Conservation (phyloP, 345 rosid genomes). For the Citrus hindsii region DNA sequence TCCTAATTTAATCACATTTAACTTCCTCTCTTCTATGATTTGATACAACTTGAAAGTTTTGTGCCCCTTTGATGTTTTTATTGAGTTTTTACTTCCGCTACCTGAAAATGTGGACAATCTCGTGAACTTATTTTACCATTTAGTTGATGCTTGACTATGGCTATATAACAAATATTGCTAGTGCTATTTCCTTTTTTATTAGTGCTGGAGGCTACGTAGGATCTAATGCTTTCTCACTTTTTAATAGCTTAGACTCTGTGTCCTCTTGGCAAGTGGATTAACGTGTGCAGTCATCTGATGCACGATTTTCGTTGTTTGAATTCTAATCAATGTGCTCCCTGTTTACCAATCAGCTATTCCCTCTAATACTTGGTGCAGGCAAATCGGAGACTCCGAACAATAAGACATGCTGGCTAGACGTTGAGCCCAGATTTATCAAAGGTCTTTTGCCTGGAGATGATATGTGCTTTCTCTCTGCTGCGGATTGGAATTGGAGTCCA, state of each 20-base stretch:
- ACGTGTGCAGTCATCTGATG: background rate
- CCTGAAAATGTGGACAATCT: background rate
- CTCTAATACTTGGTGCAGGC: background rate
- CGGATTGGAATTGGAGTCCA: background rate
- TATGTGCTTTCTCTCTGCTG: constrained; percentile 8
- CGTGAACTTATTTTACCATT: background rate
- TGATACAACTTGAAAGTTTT: background rate
- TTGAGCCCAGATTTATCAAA: background rate
- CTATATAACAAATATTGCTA: no score
- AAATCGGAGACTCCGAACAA: background rate
- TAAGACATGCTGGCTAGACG: background rate
- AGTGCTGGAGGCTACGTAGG: background rate
- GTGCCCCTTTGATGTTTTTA: no score
- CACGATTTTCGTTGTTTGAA: background rate
- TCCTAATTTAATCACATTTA: background rate
- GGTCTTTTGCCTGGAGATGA: constrained; percentile 8
- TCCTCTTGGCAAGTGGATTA: background rate
- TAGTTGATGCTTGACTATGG: background rate
- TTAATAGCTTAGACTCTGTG: background rate
- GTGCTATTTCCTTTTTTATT: background rate
- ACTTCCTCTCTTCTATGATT: background rate
- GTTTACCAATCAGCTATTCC: background rate
- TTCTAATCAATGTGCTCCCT: background rate
- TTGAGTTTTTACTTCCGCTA: background rate
- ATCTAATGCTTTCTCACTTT: background rate